Evolutionary conservation across 768 basidiomycete genomes (phyloP).

Genomic region (Daedaleopsis nitida): DNA sequence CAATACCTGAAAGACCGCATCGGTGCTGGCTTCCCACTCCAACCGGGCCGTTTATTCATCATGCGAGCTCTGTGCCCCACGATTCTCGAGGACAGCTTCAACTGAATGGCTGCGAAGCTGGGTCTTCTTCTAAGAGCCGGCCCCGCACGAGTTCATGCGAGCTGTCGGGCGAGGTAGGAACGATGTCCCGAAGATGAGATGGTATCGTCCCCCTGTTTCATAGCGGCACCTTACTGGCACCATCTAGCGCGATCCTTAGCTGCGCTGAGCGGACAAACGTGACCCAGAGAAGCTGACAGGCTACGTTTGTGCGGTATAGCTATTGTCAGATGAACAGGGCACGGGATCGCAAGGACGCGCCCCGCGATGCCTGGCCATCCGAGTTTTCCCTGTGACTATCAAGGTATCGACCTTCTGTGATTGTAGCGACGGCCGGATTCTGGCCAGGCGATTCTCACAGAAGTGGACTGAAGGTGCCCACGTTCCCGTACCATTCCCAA

Average conservation of each 20-base stretch:
- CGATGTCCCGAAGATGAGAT: background rate
- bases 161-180: slow-evolving; percentile 21
- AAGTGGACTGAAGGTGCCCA: background rate
- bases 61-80: slow-evolving; percentile 1
- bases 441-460: slow-evolving; percentile 4
- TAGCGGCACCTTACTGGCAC: background rate
- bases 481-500: slow-evolving; percentile 5
- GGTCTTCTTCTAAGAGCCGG: slow-evolving; percentile 1
- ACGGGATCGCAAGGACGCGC: slow-evolving; percentile 7
- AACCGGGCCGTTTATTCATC: slow-evolving; percentile 14
- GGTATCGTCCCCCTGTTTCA: background rate
- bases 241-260: slow-evolving; percentile 8
- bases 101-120: slow-evolving; percentile 5
- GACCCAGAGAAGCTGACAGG: slow-evolving; percentile 7
- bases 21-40: slow-evolving; percentile 12
- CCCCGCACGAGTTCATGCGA: background rate
- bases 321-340: slow-evolving; percentile 20
- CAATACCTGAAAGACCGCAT: background rate
- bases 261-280: slow-evolving; percentile 13
- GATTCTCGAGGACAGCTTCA: slow-evolving; percentile 1
- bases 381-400: slow-evolving; percentile 9
- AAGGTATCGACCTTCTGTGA: slow-evolving; percentile 5
- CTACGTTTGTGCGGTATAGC: slow-evolving; percentile 6
- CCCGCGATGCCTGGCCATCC: slow-evolving; percentile 12
- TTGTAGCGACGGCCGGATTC: background rate